Percentiles rank a stretch among this genome's conserved stretches.
These are phyloP conservation scores for Cicer judaicum DNA, from an alignment of 306 rosid species.

Conservation along the genomic window DNA sequence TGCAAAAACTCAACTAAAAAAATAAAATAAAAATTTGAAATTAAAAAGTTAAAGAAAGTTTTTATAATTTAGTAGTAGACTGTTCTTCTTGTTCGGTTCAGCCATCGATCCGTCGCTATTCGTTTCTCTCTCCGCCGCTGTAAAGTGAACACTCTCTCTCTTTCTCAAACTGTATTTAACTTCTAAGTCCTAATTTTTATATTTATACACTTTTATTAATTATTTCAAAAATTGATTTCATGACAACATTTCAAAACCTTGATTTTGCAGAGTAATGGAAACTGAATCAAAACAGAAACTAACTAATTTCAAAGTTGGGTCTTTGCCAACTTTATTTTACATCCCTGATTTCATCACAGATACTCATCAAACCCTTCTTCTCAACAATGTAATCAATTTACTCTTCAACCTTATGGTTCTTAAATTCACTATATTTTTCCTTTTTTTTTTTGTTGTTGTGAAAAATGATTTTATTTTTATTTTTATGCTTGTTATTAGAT, in stretches of 20 bases:
- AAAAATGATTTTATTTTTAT: not conserved
- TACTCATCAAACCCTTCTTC: constrained; percentile 57
- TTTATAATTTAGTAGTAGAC: not conserved
- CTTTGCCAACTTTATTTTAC: constrained; percentile 66
- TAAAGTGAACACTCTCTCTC: no score
- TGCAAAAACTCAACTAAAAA: no score
- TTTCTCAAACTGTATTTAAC: not conserved
- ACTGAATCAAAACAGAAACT: constrained; percentile 48
- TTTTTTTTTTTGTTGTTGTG: not conserved
- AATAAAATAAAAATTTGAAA: no score
- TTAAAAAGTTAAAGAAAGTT: no score
- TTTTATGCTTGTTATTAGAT: constrained; percentile 55
- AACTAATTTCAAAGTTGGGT: constrained; percentile 60
- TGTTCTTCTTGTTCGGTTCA: not conserved
- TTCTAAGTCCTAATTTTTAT: not conserved
- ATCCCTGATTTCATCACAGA: constrained; percentile 70
- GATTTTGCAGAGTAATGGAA: constrained; percentile 51
- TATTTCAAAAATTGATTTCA: not conserved
- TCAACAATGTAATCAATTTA: constrained; percentile 57
- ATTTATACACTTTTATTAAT: not conserved
- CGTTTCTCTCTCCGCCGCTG: not conserved
- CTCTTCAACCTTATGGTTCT: not conserved
- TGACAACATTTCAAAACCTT: constrained; percentile 19
- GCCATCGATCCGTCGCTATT: not conserved
- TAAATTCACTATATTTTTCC: not conserved